Base-by-base conservation (phyloP, 2,329 filamentous ascomycete genomes). In the Ceratocystis albifundus region DNA sequence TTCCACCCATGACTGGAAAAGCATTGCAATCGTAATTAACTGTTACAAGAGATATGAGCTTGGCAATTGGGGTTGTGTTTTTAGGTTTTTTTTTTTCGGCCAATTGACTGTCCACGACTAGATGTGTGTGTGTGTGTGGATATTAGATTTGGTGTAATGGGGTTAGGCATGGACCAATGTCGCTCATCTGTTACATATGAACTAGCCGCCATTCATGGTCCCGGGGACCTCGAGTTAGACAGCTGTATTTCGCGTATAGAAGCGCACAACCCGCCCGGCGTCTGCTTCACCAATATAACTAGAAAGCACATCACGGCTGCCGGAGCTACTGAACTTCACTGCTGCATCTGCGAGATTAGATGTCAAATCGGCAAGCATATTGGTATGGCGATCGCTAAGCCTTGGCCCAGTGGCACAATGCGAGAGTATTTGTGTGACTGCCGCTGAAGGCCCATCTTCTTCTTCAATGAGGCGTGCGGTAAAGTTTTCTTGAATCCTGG, bases 401-500 rank as follows among this genome's bases (percentile, higher is more conserved):
- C 71, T 70, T 36, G 65, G 69, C 3, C 73, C 75, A 46, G 68
- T 48, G 8, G 72, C 71, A 66, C 74, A 75, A 57, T 69, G 68
- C 7, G 69, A 61, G 8, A 71, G 62, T 44, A 74, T 65, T 17
- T 3, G 53, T 3, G n/a, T 30, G 6, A 68, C 67, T 20, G 61
- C n/a, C 7, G 25, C 22, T 17, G 10, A 46, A 6, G 61, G 25
- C 12, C 12, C 15, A n/a, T 53, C 53, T 12, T 59, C 53, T 45
- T 62, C 65, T 63, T 36, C 41, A 20, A 28, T 53, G 50, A 66
- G 12, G 64, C 65, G 41, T 41, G 44, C 17, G 25, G 10, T 57
- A 50, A 53, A 25, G 75, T 68, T 67, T 75, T 73, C 59, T 64
- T 74, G 72, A 66, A 82, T 76, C 0, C 72, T 69, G n/a, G 73